These are phyloP conservation scores for Aspergillus baeticus DNA, from an alignment of 495 filamentous ascomycete genomes.

Conservation along the genomic window DNA sequence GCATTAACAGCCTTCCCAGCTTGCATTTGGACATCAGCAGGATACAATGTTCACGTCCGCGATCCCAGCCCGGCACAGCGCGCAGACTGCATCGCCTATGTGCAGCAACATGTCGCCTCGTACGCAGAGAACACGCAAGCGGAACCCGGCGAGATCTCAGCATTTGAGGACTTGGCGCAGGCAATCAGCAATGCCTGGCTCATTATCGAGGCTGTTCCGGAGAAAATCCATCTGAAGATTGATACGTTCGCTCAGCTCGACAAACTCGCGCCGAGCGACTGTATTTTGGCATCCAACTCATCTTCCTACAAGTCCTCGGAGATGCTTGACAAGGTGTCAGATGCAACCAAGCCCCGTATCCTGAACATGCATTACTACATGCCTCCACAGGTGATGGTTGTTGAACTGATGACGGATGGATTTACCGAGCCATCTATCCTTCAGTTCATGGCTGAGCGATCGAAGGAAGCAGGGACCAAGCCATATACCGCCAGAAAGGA, in stretches of 20 bases:
- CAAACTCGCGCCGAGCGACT: constrained; percentile 34
- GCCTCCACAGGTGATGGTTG: too few species aligned
- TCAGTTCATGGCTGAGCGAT: too few species aligned
- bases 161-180: constrained; percentile 23
- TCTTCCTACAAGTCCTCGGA: constrained; percentile 46
- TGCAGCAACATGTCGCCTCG: constrained; percentile 32
- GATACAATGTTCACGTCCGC: constrained; percentile 39
- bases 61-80: constrained; percentile 41
- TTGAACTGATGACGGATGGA: too few species aligned
- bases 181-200: constrained; percentile 40
- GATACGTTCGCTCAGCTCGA: constrained; percentile 49
- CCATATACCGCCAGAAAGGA: constrained; percentile 44
- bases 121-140: constrained; percentile 33
- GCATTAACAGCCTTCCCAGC: constrained; percentile 10
- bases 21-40: constrained; percentile 41
- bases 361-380: too few species aligned
- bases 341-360: constrained; percentile 15
- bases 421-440: too few species aligned
- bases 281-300: constrained; percentile 53
- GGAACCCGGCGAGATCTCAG: constrained; percentile 29
- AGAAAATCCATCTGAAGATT: constrained; percentile 51
- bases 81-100: constrained; percentile 32
- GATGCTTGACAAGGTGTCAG: constrained; percentile 43
- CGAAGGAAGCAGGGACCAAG: neutral
- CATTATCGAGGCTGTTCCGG: constrained; percentile 55